A percentile compares a stretch with the other conserved stretches of the same genome.
These are phyloP conservation scores for Dactylellina drechsleri DNA, from an alignment of 2,329 filamentous ascomycete genomes.

Conservation along the genomic window DNA sequence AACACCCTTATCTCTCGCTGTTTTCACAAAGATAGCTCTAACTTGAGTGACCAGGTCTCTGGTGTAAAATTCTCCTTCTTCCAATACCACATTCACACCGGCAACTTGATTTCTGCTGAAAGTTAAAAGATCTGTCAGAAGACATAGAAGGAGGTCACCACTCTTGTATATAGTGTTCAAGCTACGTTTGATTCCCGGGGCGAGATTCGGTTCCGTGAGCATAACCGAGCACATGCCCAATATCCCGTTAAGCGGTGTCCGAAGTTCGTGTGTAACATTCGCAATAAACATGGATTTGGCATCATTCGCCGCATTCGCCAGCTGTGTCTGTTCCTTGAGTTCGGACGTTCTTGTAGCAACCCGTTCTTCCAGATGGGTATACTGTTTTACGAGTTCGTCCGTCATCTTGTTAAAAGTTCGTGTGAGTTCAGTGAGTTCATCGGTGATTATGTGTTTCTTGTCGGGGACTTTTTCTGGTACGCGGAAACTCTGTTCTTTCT, in stretches of 20 bases:
- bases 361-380: conserved; percentile 82
- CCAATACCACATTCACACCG: conserved; percentile 76
- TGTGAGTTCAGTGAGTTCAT: conserved; percentile 75
- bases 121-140: conserved; percentile 87
- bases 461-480: conserved; percentile 85
- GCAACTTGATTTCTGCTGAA: conserved; percentile 97
- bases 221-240: conserved; percentile 93
- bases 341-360: conserved; percentile 84
- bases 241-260: conserved; percentile 94
- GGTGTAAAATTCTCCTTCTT: conserved; percentile 85
- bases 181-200: conserved; percentile 78
- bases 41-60: conserved; percentile 86
- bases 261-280: conserved; percentile 87
- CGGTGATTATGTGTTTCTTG: conserved; percentile 78
- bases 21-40: conserved; percentile 86
- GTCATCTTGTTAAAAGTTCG: conserved; percentile 97
- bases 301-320: conserved; percentile 79
- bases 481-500: conserved; percentile 71
- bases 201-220: conserved; percentile 88
- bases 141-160: conserved; percentile 81
- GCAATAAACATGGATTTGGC: conserved; percentile 98
- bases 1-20: conserved; percentile 82
- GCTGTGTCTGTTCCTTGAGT: conserved; percentile 75
- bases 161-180: conserved; percentile 90
- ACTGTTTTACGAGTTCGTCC: conserved; percentile 87